A percentile compares a stretch with the other conserved stretches of the same genome.
phyloP scores from a whole-genome alignment of 2,329 filamentous ascomycete species.

The Monilinia laxa region DNA sequence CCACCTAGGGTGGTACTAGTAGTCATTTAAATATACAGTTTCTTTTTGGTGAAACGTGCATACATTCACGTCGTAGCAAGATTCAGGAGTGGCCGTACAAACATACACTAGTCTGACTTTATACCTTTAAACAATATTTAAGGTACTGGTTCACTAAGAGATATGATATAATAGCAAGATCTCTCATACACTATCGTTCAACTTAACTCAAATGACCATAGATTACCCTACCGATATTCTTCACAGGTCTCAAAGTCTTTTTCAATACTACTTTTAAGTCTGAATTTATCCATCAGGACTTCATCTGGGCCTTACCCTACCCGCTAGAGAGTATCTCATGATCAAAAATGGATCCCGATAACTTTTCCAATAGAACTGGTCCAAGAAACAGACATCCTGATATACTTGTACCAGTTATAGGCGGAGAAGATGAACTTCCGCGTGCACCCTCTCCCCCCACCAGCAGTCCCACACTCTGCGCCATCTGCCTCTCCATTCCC shows the following conservation, averaged over 20 bases:
- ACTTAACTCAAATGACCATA: not conserved
- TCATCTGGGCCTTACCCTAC: not conserved
- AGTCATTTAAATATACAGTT: not conserved
- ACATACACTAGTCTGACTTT: not conserved
- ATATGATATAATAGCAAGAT: not conserved
- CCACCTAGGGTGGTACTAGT: not conserved
- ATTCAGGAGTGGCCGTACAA: not conserved
- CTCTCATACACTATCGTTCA: not conserved
- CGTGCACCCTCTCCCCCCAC: too few relatives aligned
- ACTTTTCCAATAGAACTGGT: not conserved
- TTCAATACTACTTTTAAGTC: not conserved
- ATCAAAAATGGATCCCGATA: too few relatives aligned
- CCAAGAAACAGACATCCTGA: not conserved
- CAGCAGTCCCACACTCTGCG: not conserved
- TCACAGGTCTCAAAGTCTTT: too few relatives aligned
- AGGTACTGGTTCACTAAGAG: not conserved
- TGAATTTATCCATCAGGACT: accelerated
- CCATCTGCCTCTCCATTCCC: not conserved
- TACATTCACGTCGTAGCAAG: not conserved
- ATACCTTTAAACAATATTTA: not conserved
- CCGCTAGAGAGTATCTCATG: too few relatives aligned
- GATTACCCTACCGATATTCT: not conserved
- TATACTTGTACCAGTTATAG: too few relatives aligned
- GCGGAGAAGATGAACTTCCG: too few relatives aligned
- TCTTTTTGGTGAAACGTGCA: not conserved